Evolutionary conservation across 1,284 basidiomycete genomes (phyloP).

Genomic region (Cystobasidium pallidum): DNA sequence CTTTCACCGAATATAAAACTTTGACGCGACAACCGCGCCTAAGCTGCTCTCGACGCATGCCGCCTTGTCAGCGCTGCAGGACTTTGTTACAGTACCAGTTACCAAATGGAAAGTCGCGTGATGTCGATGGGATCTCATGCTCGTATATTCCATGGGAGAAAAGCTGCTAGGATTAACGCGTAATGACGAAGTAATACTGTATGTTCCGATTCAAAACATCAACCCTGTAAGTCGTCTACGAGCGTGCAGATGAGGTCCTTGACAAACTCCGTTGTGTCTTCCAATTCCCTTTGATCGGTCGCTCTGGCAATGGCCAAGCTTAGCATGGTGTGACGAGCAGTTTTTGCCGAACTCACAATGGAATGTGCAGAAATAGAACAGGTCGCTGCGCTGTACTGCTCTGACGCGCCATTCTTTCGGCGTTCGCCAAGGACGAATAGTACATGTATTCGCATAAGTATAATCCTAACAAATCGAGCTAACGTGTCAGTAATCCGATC

Average conservation of each 20-base stretch:
- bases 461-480: not conserved
- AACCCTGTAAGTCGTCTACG: conserved; percentile 7
- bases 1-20: too few relatives aligned
- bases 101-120: too few relatives aligned
- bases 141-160: too few relatives aligned
- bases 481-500: not conserved
- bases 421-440: conserved; percentile 28
- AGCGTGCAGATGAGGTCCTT: conserved; percentile 8
- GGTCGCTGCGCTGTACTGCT: not conserved
- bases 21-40: too few relatives aligned
- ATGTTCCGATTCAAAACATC: too few relatives aligned
- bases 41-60: too few relatives aligned
- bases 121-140: too few relatives aligned
- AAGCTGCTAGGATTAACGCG: too few relatives aligned
- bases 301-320: not conserved
- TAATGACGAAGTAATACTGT: too few relatives aligned
- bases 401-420: conserved; percentile 1
- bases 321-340: not conserved
- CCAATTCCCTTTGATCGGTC: not conserved
- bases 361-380: conserved; percentile 36
- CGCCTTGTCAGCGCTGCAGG: too few relatives aligned
- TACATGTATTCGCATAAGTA: conserved; percentile 41
- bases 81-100: too few relatives aligned
- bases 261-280: conserved; percentile 11
- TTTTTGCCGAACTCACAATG: conserved; percentile 1